Evolutionary conservation across 176 grass and related monocot genomes (phyloP).

Genomic region (Eremochloa ophiuroides): DNA sequence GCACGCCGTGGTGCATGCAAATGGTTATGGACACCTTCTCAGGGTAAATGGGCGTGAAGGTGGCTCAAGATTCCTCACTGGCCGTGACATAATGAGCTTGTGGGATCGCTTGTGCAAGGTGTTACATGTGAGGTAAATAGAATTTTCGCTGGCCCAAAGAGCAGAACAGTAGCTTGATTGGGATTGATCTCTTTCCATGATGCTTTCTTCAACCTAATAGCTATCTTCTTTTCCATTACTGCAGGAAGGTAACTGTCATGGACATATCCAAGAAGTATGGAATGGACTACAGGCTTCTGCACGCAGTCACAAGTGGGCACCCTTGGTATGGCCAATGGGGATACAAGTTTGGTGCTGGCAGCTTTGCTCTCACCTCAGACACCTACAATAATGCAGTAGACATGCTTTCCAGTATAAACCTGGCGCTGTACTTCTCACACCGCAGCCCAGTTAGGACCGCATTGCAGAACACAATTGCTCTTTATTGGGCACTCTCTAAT

Average conservation of each 20-base stretch:
- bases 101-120: conserved; percentile 91
- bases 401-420: conserved; percentile 48
- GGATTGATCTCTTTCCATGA: neutral
- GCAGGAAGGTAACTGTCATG: conserved; percentile 96
- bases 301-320: conserved; percentile 69
- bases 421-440: conserved; percentile 57
- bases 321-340: conserved; percentile 98
- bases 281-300: conserved; percentile 91
- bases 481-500: conserved; percentile 71
- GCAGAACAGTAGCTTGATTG: neutral
- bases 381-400: conserved; percentile 73
- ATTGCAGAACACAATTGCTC: conserved; percentile 65
- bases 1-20: conserved; percentile 92
- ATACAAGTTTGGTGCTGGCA: conserved; percentile 89
- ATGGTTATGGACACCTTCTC: conserved; percentile 91
- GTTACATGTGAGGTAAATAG: conserved; percentile 66
- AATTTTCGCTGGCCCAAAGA: neutral
- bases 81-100: conserved; percentile 87
- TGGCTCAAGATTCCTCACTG: conserved; percentile 72
- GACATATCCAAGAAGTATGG: conserved; percentile 93
- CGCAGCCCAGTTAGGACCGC: conserved; percentile 35
- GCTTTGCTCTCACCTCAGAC: conserved; percentile 67
- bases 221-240: neutral
- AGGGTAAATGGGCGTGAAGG: conserved; percentile 92
- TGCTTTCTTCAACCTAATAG: neutral